phyloP scores from a whole-genome alignment of 352 stramenopile genomes.

The Phytophthora fragariaefolia region DNA sequence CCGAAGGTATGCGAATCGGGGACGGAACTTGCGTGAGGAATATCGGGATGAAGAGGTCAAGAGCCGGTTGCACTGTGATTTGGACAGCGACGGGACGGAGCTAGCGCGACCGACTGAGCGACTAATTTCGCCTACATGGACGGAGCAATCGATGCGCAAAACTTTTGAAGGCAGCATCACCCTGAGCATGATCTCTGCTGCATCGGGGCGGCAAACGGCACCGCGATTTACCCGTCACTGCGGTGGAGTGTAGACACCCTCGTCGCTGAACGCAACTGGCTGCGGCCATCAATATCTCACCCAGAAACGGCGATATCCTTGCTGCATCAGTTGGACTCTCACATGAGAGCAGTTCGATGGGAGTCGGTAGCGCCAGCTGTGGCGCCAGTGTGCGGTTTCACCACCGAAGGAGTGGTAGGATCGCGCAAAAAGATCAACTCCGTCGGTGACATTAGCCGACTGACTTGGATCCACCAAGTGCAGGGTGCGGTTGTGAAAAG shows the following conservation, averaged over 20 bases:
- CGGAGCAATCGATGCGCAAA: too few relatives aligned
- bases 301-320: neutral
- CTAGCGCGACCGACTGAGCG: neutral
- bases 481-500: too few relatives aligned
- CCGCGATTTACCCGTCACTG: too few relatives aligned
- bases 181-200: too few relatives aligned
- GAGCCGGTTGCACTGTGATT: neutral
- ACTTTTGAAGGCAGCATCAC: too few relatives aligned
- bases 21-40: too few relatives aligned
- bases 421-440: slow-evolving; percentile 31
- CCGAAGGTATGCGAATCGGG: neutral
- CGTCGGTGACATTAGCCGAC: neutral
- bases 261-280: neutral
- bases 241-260: neutral
- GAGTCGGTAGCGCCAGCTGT: slow-evolving; percentile 11
- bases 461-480: slow-evolving; percentile 1
- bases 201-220: too few relatives aligned
- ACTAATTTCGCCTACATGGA: too few relatives aligned
- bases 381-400: neutral
- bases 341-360: neutral
- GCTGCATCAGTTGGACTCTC: neutral
- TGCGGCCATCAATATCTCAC: neutral
- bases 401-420: slow-evolving; percentile 20
- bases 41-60: neutral
- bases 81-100: neutral